phyloP scores from a whole-genome alignment of 345 rosid species.

The Lepidium aucheri region DNA sequence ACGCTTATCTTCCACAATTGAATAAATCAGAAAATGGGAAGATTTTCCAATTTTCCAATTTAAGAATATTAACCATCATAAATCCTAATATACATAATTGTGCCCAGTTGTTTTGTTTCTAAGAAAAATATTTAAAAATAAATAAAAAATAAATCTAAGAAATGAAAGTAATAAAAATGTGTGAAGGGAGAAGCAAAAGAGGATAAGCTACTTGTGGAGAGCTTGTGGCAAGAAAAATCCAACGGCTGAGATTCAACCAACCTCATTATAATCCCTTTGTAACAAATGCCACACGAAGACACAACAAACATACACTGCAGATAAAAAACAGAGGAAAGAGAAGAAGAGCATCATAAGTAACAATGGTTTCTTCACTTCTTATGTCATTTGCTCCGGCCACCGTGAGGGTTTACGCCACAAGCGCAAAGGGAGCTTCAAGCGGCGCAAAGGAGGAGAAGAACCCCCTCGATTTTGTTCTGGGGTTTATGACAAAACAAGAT shows the following conservation, averaged over 20 bases:
- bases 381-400: slow-evolving; percentile 42
- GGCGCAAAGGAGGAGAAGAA: slow-evolving; percentile 61
- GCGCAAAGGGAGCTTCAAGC: slow-evolving; percentile 39
- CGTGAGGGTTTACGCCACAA: slow-evolving; percentile 56
- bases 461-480: slow-evolving; percentile 53
- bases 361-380: slow-evolving; percentile 59
- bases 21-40: neutral
- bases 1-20: too few species aligned
- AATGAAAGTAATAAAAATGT: neutral
- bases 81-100: neutral
- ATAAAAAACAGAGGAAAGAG: neutral
- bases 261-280: slow-evolving; percentile 13
- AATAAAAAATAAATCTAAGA: neutral
- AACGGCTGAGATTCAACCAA: slow-evolving; percentile 27
- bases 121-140: neutral
- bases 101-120: neutral
- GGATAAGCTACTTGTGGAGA: slow-evolving; percentile 80
- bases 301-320: neutral
- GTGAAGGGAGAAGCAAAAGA: slow-evolving; percentile 14
- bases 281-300: slow-evolving; percentile 12
- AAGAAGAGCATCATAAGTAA: neutral
- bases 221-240: slow-evolving; percentile 45
- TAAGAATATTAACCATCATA: neutral
- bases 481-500: slow-evolving; percentile 54
- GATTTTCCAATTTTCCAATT: neutral